Percentiles rank a stretch among this genome's conserved stretches.
phyloP scores from a whole-genome alignment of 768 basidiomycete species.

The Antrodiella citrinella region DNA sequence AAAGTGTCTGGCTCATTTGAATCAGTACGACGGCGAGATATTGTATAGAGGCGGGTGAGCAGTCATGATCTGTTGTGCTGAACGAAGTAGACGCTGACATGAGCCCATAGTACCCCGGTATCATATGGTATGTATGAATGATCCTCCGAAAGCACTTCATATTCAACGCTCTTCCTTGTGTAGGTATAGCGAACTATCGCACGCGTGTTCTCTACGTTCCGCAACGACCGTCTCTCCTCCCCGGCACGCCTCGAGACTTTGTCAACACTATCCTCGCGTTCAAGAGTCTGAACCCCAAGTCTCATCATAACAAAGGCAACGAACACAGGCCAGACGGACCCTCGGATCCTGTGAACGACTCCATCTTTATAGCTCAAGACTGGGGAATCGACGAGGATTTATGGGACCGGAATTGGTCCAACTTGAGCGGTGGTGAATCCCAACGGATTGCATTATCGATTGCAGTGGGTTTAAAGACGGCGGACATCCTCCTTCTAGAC shows the following conservation, averaged over 20 bases:
- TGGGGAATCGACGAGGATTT: conserved; percentile 66
- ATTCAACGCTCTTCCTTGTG: too few relatives aligned
- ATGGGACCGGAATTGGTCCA: conserved; percentile 76
- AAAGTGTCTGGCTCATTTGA: conserved; percentile 79
- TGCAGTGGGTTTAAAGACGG: conserved; percentile 62
- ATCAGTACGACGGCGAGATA: conserved; percentile 59
- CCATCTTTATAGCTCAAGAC: conserved; percentile 43
- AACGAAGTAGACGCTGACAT: background rate
- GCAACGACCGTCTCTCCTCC: conserved; percentile 80
- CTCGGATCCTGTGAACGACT: conserved; percentile 16
- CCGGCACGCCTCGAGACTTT: conserved; percentile 73
- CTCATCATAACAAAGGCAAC: conserved; percentile 14
- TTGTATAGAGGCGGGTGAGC: conserved; percentile 61
- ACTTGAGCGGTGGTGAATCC: conserved; percentile 79
- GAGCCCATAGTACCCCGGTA: too few relatives aligned
- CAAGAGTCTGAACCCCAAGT: conserved; percentile 28
- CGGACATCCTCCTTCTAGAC: conserved; percentile 73
- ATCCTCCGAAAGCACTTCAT: too few relatives aligned
- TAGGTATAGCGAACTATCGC: conserved; percentile 72
- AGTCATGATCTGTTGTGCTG: background rate
- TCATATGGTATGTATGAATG: too few relatives aligned
- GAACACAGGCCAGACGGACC: background rate
- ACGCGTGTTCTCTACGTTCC: conserved; percentile 81
- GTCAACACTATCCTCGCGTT: conserved; percentile 49
- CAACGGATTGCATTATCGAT: conserved; percentile 78